A percentile compares a stretch with the other conserved stretches of the same genome.
Conservation (phyloP, 2,329 filamentous ascomycete genomes). For the Apiospora rasikravindrae region DNA sequence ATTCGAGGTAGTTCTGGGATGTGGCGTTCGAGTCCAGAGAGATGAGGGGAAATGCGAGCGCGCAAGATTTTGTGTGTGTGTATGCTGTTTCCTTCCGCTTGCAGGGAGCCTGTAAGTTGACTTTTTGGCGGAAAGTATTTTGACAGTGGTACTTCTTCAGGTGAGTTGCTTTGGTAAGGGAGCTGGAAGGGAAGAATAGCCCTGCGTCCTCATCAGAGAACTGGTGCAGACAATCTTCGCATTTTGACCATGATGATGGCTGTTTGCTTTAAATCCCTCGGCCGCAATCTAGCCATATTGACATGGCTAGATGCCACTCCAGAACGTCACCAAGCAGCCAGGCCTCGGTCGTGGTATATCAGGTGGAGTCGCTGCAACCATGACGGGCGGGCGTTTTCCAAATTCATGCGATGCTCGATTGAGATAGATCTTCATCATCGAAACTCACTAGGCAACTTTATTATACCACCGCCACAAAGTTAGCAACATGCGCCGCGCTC, state of each 20-base stretch:
- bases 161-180: neutral
- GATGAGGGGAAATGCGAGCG: neutral
- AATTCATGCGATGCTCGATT: conserved; percentile 2
- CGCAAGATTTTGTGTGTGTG: neutral
- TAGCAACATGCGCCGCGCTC: neutral
- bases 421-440: conserved; percentile 10
- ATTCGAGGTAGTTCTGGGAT: neutral
- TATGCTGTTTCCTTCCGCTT: neutral
- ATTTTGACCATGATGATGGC: neutral
- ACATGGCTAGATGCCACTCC: neutral
- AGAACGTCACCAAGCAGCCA: neutral
- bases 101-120: neutral
- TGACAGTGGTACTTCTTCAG: neutral
- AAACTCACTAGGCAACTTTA: conserved; percentile 2
- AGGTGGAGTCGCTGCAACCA: conserved; percentile 1
- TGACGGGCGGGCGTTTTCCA: conserved; percentile 2
- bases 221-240: neutral
- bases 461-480: neutral
- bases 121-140: neutral
- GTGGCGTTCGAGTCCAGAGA: neutral
- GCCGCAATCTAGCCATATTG: neutral
- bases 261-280: neutral
- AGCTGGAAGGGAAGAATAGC: neutral
- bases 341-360: neutral
- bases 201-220: neutral